Evolutionary conservation across 352 stramenopile genomes (phyloP), one percentile per base, ranked within the genome.

Genomic region (Pythium rishiriense): DNA sequence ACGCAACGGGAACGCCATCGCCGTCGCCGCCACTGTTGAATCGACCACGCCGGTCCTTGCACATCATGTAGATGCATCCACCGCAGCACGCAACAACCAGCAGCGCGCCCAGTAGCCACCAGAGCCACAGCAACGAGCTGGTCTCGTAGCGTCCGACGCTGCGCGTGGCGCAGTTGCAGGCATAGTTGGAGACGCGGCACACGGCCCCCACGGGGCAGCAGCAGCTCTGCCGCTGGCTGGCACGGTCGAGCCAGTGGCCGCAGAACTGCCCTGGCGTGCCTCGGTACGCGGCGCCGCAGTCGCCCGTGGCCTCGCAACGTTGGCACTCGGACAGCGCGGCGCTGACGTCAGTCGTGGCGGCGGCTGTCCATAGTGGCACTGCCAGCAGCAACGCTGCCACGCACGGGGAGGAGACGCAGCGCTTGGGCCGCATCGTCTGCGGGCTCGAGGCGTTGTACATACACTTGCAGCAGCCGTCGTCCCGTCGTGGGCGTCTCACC

Each of bases 241-340:
- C 51, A n/a, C 60, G 74, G 62, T 88, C 79, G 10, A 88, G 49
- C 79, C 79, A 88, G 45, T 81, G 69, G 33, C 77, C 77, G 56
- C 79, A 88, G 42, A 78, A 88, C 57, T 83, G 72, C 2, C 75
- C 79, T 11, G 64, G 41, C 4, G 54, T 46, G 9, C 66, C 69
- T 4, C 39, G 69, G 37, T 77, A 86, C 3, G 76, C 79, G 19
- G 52, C 26, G 28, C 73, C 68, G 45, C 76, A 88, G 48, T 88
- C 73, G 10, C 75, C 73, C 5, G 55, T 75, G 33, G 33, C 62
- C 24, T 75, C 76, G 59, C 79, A 88, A 4, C 79, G 52, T 21
- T 88, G 75, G 55, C 79, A 88, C 5, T 70, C 76, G 22, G 76
- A 85, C 39, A 70, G 66, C 33, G 68, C 53, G 11, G 3, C 19